These are phyloP conservation scores for Rhynchosporium agropyri DNA, from an alignment of 2,329 filamentous ascomycete genomes.

Conservation along the genomic window DNA sequence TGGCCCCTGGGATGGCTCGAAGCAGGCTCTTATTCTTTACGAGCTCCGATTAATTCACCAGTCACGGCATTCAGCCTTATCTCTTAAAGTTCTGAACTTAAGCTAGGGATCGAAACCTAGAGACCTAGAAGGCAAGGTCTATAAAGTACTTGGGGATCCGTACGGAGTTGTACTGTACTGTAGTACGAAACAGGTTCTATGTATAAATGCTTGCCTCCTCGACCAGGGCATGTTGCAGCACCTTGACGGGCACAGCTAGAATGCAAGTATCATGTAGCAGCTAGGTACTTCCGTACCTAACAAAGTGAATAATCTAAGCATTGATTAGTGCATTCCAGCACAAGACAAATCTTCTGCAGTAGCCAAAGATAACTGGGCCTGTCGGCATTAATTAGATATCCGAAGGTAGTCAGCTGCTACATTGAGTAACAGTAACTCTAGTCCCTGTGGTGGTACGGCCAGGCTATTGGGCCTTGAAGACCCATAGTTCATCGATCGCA, in stretches of 20 bases:
- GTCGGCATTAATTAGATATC: constrained; percentile 14
- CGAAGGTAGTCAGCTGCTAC: constrained; percentile 12
- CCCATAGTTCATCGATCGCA: neutral
- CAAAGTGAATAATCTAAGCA: neutral
- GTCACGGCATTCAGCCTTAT: constrained; percentile 13
- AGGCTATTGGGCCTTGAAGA: constrained; percentile 13
- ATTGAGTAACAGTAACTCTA: constrained; percentile 13
- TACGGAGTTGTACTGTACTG: neutral
- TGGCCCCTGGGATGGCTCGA: neutral
- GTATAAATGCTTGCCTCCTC: no score
- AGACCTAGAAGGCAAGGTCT: neutral
- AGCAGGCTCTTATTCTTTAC: neutral
- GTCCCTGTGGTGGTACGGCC: constrained; percentile 13
- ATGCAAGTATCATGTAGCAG: neutral
- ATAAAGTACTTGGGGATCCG: neutral
- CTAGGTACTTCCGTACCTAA: no score
- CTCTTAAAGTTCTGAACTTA: neutral
- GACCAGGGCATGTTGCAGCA: neutral
- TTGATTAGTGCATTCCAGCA: neutral
- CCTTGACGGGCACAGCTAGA: constrained; percentile 5
- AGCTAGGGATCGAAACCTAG: neutral
- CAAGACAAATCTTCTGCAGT: neutral
- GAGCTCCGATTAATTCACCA: constrained; percentile 9
- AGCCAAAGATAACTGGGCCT: neutral
- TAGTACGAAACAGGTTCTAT: neutral